Percentiles rank a stretch among this genome's conserved stretches.
Conservation (phyloP, 2,329 filamentous ascomycete species). For the Fusarium sp. region DNA sequence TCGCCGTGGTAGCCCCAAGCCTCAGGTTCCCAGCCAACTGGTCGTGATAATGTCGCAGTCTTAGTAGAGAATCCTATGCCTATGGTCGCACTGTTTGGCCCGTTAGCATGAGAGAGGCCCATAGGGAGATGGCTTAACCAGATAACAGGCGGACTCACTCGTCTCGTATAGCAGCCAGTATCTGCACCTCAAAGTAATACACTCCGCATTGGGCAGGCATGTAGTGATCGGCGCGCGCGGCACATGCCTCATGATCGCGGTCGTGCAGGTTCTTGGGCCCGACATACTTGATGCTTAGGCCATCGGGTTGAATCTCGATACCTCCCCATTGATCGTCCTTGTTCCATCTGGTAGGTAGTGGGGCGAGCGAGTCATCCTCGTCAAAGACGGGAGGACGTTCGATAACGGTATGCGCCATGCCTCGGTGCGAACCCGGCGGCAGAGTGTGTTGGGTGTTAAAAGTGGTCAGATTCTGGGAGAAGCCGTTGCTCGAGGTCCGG, state of each 20-base stretch:
- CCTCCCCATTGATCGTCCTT: conserved; percentile 75
- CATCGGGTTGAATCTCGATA: conserved; percentile 77
- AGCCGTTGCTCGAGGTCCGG: conserved; percentile 32
- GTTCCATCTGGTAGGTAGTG: conserved; percentile 84
- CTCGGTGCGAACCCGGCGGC: conserved; percentile 67
- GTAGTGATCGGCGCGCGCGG: conserved; percentile 80
- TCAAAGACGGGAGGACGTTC: conserved; percentile 72
- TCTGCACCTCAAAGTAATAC: conserved; percentile 85
- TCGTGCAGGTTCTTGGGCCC: conserved; percentile 57
- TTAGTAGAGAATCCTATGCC: conserved; percentile 68
- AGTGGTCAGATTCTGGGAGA: conserved; percentile 55
- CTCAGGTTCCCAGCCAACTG: conserved; percentile 71
- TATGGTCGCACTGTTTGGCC: conserved; percentile 60
- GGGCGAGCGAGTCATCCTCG: conserved; percentile 66
- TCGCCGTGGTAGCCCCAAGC: conserved; percentile 75
- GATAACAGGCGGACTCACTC: conserved; percentile 56
- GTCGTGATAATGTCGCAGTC: conserved; percentile 60
- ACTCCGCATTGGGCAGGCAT: conserved; percentile 92
- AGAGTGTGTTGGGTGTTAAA: conserved; percentile 51
- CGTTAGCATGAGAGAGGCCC: conserved; percentile 7
- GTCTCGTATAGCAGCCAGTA: conserved; percentile 60
- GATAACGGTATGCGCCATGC: conserved; percentile 83
- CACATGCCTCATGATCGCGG: conserved; percentile 76
- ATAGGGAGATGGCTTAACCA: neutral
- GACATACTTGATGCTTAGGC: conserved; percentile 72